Evolutionary conservation across 768 basidiomycete genomes (phyloP).

Genomic region (Xerocomus spinulosus): DNA sequence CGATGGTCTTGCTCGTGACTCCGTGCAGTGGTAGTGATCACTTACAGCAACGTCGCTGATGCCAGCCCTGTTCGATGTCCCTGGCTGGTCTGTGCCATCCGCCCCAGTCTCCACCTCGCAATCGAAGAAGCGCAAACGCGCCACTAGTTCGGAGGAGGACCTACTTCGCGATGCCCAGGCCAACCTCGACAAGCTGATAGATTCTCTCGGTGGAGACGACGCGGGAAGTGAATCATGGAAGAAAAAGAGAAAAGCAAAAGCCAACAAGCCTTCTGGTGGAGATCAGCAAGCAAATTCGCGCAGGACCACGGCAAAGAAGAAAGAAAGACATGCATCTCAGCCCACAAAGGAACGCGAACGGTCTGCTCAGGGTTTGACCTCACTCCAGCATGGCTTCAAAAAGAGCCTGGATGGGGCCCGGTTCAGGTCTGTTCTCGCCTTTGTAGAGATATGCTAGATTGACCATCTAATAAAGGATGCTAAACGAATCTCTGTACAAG

Average conservation of each 20-base stretch:
- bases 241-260: slow-evolving; percentile 17
- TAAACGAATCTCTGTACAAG: slow-evolving; percentile 93
- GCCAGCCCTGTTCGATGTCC: slow-evolving; percentile 54
- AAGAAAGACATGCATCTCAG: slow-evolving; percentile 20
- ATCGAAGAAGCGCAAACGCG: slow-evolving; percentile 51
- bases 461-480: slow-evolving; percentile 48
- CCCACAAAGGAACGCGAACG: slow-evolving; percentile 17
- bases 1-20: too few species aligned
- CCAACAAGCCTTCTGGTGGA: not conserved
- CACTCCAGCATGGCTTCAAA: slow-evolving; percentile 74
- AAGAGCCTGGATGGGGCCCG: slow-evolving; percentile 80
- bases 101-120: slow-evolving; percentile 36
- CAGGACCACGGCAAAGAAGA: slow-evolving; percentile 17
- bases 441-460: not conserved
- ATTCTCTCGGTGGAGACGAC: slow-evolving; percentile 37
- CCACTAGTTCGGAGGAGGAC: slow-evolving; percentile 35
- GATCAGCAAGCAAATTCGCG: slow-evolving; percentile 5
- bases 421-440: slow-evolving; percentile 53
- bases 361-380: slow-evolving; percentile 44
- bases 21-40: too few species aligned
- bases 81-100: slow-evolving; percentile 60
- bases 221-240: slow-evolving; percentile 18
- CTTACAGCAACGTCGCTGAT: slow-evolving; percentile 11
- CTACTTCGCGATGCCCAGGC: slow-evolving; percentile 37
- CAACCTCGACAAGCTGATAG: slow-evolving; percentile 60